Evolutionary conservation across 805 yeast genomes (phyloP).

Genomic region (Starmerella bombicola): DNA sequence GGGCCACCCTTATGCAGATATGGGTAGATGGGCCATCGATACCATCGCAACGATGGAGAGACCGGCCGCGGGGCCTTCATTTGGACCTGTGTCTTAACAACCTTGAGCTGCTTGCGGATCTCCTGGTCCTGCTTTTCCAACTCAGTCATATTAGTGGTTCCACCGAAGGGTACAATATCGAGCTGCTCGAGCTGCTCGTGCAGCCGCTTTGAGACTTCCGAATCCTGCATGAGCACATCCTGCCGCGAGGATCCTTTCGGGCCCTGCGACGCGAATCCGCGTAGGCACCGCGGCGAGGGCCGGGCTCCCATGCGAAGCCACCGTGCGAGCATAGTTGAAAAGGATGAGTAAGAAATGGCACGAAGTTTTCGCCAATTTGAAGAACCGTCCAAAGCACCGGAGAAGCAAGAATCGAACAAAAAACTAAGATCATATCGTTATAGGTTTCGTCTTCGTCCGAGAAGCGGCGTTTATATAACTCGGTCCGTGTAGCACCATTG

Average conservation of each 20-base stretch:
- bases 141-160: conserved; percentile 41
- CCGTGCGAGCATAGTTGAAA: neutral
- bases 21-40: conserved; percentile 72
- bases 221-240: conserved; percentile 5
- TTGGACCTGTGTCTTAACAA: conserved; percentile 55
- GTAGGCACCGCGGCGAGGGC: neutral
- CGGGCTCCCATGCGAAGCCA: neutral
- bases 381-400: no score
- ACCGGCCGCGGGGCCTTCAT: conserved; percentile 67
- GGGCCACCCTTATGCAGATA: conserved; percentile 83
- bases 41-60: conserved; percentile 83
- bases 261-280: conserved; percentile 2
- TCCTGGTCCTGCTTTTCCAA: conserved; percentile 68
- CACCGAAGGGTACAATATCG: conserved; percentile 32
- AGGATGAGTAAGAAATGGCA: no score
- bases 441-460: no score
- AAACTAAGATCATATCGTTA: no score
- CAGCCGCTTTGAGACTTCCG: conserved; percentile 16
- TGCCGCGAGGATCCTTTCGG: neutral
- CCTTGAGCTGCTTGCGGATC: conserved; percentile 57
- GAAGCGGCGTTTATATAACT: no score
- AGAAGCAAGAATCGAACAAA: neutral
- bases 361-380: no score
- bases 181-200: conserved; percentile 22
- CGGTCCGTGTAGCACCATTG: no score